Conservation (phyloP, 2,329 filamentous ascomycete genomes). For the Diaporthe australafricana region DNA sequence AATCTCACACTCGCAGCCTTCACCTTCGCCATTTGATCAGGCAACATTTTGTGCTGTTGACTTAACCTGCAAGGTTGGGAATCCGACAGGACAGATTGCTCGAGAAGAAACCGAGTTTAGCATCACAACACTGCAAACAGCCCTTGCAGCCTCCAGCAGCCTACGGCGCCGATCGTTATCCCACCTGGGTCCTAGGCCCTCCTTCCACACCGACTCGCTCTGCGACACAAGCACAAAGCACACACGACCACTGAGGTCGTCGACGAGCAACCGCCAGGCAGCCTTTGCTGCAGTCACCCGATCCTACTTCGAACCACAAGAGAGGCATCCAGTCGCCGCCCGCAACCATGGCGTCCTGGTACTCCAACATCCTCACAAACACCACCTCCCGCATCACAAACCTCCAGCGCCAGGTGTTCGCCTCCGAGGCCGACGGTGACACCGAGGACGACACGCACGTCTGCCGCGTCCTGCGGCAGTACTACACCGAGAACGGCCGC, state of each 20-base stretch:
- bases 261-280: constrained; percentile 5
- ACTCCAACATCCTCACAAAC: constrained; percentile 77
- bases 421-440: constrained; percentile 75
- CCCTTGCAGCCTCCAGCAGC: not conserved
- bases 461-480: constrained; percentile 89
- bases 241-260: constrained; percentile 11
- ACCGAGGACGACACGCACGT: constrained; percentile 94
- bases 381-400: constrained; percentile 74
- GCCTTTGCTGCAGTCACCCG: constrained; percentile 21
- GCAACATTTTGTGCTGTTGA: not conserved
- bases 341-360: constrained; percentile 80
- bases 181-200: constrained; percentile 13
- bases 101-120: not conserved
- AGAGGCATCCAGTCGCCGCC: not conserved
- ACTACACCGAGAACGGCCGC: constrained; percentile 90
- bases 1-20: constrained; percentile 23
- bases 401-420: constrained; percentile 60
- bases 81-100: not conserved
- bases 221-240: not conserved
- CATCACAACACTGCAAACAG: not conserved
- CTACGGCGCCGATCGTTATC: constrained; percentile 22
- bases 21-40: not conserved
- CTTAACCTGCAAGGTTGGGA: not conserved
- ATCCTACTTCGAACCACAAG: not conserved
- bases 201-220: constrained; percentile 27